Evolutionary conservation across 805 yeast species (phyloP).

Genomic region (Teunomyces kruisii): DNA sequence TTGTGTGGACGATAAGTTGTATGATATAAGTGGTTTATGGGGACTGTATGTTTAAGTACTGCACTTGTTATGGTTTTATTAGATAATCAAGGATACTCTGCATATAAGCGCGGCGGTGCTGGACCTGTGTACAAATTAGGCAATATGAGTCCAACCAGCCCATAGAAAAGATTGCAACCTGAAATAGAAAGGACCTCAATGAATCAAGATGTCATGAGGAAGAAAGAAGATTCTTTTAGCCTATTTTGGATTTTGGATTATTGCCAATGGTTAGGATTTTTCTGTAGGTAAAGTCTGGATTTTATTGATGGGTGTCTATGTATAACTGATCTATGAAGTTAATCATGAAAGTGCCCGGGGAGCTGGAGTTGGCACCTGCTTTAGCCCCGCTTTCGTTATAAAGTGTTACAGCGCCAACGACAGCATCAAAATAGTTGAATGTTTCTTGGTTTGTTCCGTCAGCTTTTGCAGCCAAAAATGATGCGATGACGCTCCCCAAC

Average conservation of each 20-base stretch:
- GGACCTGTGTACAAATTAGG: not conserved
- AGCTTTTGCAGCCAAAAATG: constrained; percentile 50
- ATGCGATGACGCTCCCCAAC: constrained; percentile 68
- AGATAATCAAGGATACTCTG: not conserved
- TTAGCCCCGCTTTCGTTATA: constrained; percentile 62
- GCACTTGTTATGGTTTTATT: not conserved
- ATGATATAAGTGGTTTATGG: not conserved
- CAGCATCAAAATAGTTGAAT: constrained; percentile 42
- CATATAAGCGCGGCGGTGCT: not conserved
- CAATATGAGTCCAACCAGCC: not conserved
- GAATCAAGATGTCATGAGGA: too few relatives aligned
- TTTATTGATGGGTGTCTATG: constrained; percentile 1
- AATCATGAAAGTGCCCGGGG: constrained; percentile 57
- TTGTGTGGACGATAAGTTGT: not conserved
- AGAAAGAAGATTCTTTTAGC: too few relatives aligned
- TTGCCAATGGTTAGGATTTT: too few relatives aligned
- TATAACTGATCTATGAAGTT: constrained; percentile 46
- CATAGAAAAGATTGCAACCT: too few relatives aligned
- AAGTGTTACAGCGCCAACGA: constrained; percentile 51
- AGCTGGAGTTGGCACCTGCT: constrained; percentile 44
- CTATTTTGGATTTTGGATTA: too few relatives aligned
- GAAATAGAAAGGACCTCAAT: too few relatives aligned
- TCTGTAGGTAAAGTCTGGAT: too few relatives aligned
- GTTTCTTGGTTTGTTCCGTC: constrained; percentile 13
- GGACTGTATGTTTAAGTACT: not conserved